Evolutionary conservation across 495 filamentous ascomycete genomes (phyloP).

Genomic region (Podospora fimiseda): DNA sequence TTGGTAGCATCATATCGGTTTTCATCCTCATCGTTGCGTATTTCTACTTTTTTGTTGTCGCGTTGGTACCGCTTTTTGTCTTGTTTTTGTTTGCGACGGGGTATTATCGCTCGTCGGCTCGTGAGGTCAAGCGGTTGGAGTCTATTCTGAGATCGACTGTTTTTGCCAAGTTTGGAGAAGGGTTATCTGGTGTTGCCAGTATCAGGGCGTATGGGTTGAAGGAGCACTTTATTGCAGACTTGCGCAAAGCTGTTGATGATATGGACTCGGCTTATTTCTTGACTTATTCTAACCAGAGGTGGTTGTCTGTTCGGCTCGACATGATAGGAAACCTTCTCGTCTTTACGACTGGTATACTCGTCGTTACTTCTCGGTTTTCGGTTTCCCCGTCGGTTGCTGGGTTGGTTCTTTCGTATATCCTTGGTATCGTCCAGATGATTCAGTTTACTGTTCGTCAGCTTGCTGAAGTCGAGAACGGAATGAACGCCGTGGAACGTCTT

Average conservation of each 20-base stretch:
- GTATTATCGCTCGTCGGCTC: conserved; percentile 86
- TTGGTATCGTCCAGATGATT: conserved; percentile 91
- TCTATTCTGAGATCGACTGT: conserved; percentile 78
- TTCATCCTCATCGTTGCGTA: conserved; percentile 85
- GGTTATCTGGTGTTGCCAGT: conserved; percentile 70
- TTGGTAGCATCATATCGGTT: conserved; percentile 70
- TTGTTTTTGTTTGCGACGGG: conserved; percentile 76
- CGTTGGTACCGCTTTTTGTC: conserved; percentile 71
- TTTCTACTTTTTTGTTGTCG: conserved; percentile 92
- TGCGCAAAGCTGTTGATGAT: conserved; percentile 68
- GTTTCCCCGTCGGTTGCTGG: conserved; percentile 80
- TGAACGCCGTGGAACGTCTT: conserved; percentile 94
- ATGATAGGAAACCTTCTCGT: conserved; percentile 74
- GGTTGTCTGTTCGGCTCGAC: conserved; percentile 81
- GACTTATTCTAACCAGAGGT: conserved; percentile 89
- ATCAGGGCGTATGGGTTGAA: conserved; percentile 86
- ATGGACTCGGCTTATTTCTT: conserved; percentile 94
- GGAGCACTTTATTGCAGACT: conserved; percentile 60
- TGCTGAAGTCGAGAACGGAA: conserved; percentile 93
- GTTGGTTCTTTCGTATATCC: conserved; percentile 84
- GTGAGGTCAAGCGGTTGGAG: conserved; percentile 92
- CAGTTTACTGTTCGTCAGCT: conserved; percentile 92
- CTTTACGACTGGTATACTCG: conserved; percentile 80
- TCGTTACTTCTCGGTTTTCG: conserved; percentile 88
- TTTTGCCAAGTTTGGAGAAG: conserved; percentile 89